These are phyloP conservation scores for Arthrobotrys conoides DNA, from an alignment of 2,329 filamentous ascomycete species.

Conservation along the genomic window DNA sequence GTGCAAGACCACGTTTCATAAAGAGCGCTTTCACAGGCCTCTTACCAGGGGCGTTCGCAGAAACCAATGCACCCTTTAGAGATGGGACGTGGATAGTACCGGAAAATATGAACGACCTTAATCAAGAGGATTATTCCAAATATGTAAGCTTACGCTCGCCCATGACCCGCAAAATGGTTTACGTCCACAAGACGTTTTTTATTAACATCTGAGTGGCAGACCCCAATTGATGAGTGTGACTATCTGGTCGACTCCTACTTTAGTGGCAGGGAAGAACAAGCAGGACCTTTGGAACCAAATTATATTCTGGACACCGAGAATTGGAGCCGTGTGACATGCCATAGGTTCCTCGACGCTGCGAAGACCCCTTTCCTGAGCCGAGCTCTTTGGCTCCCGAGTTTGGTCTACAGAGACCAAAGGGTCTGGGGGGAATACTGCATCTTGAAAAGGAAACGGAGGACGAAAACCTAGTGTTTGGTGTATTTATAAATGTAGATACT, in stretches of 20 bases:
- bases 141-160: conserved; percentile 73
- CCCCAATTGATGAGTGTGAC: conserved; percentile 79
- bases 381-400: conserved; percentile 84
- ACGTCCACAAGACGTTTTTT: conserved; percentile 58
- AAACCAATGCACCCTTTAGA: conserved; percentile 70
- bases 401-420: conserved; percentile 75
- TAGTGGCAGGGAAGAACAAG: conserved; percentile 73
- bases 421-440: conserved; percentile 93
- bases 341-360: conserved; percentile 83
- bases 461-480: conserved; percentile 65
- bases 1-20: conserved; percentile 88
- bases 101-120: conserved; percentile 89
- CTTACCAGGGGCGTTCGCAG: conserved; percentile 89
- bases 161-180: background rate
- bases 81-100: conserved; percentile 85
- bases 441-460: conserved; percentile 69
- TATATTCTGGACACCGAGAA: conserved; percentile 80
- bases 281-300: conserved; percentile 78
- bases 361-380: conserved; percentile 81
- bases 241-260: conserved; percentile 92
- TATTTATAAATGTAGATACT: background rate
- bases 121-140: conserved; percentile 87
- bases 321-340: conserved; percentile 84
- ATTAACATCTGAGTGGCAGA: conserved; percentile 67
- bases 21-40: conserved; percentile 91